Conservation (phyloP, 75 land plant species). For the Picea glauca region DNA sequence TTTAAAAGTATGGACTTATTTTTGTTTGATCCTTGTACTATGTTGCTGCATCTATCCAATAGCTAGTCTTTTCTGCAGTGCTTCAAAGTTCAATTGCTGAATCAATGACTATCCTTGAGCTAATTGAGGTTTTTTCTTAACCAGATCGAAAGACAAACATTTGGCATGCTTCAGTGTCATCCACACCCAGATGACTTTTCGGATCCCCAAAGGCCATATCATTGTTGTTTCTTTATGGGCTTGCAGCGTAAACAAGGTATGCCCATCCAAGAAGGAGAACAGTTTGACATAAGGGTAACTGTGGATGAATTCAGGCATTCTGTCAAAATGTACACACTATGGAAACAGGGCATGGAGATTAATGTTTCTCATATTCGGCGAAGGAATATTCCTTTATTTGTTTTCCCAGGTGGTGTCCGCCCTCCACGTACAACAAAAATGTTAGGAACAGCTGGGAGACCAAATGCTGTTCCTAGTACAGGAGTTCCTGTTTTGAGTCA, state of each 20-base stretch:
- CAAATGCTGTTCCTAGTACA: constrained; percentile 1
- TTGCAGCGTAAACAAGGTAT: constrained; percentile 75
- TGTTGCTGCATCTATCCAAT: not conserved
- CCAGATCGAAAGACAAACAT: constrained; percentile 85
- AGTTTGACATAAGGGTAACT: constrained; percentile 77
- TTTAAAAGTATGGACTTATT: constrained; percentile 45
- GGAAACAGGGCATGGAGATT: constrained; percentile 88
- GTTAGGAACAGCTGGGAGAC: constrained; percentile 16
- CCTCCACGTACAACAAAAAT: constrained; percentile 45
- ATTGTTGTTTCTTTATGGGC: constrained; percentile 82
- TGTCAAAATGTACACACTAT: constrained; percentile 44
- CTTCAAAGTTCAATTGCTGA: not conserved
- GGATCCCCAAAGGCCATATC: constrained; percentile 55
- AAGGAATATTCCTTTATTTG: constrained; percentile 68
- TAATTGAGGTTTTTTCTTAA: not conserved
- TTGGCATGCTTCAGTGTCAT: constrained; percentile 90
- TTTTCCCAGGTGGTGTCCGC: constrained; percentile 78
- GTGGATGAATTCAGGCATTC: constrained; percentile 83
- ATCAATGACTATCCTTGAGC: not conserved
- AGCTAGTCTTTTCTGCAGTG: not conserved
- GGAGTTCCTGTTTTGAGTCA: constrained; percentile 14
- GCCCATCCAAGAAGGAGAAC: constrained; percentile 61
- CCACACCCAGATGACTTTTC: constrained; percentile 83
- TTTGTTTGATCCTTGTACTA: not conserved
- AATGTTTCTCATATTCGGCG: constrained; percentile 66